These are phyloP conservation scores for Naganishia kalamii DNA, from an alignment of 768 basidiomycete genomes.

Conservation along the genomic window DNA sequence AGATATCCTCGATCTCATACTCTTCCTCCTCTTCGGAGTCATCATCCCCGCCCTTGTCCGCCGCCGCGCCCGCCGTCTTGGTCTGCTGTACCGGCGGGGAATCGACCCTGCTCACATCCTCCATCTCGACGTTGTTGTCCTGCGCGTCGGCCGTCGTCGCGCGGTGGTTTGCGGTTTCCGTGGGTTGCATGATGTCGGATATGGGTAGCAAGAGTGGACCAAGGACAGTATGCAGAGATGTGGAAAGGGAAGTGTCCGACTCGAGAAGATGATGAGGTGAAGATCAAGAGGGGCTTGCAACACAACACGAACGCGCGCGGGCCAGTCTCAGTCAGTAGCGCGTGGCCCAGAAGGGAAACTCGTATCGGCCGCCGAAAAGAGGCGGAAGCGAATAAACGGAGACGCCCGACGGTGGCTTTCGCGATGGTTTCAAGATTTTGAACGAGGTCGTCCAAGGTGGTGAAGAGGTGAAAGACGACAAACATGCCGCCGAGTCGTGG, in stretches of 20 bases:
- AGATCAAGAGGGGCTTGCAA: not conserved
- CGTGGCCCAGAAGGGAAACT: not conserved
- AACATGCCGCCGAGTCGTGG: not conserved
- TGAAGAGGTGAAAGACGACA: not conserved
- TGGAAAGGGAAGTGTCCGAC: too few relatives aligned
- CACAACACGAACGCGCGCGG: not conserved
- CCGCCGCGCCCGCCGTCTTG: not conserved
- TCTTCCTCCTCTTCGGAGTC: constrained; percentile 30
- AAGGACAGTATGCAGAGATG: too few relatives aligned
- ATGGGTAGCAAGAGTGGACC: too few relatives aligned
- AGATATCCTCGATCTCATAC: constrained; percentile 35
- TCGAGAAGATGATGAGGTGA: not conserved
- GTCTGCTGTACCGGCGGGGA: too few relatives aligned
- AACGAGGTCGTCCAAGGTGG: too few relatives aligned
- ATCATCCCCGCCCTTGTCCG: constrained; percentile 18
- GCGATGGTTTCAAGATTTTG: not conserved
- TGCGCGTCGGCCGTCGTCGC: not conserved
- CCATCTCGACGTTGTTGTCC: not conserved
- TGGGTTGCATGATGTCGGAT: not conserved
- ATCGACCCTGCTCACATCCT: not conserved
- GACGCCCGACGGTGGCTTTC: not conserved
- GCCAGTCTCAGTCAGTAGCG: not conserved
- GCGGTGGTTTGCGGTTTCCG: not conserved
- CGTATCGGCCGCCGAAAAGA: not conserved
- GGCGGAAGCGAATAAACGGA: not conserved